Percentiles rank a stretch among this genome's conserved stretches.
Evolutionary conservation across 2,329 filamentous ascomycete genomes (phyloP).

Genomic region (Trichoderma sp.): DNA sequence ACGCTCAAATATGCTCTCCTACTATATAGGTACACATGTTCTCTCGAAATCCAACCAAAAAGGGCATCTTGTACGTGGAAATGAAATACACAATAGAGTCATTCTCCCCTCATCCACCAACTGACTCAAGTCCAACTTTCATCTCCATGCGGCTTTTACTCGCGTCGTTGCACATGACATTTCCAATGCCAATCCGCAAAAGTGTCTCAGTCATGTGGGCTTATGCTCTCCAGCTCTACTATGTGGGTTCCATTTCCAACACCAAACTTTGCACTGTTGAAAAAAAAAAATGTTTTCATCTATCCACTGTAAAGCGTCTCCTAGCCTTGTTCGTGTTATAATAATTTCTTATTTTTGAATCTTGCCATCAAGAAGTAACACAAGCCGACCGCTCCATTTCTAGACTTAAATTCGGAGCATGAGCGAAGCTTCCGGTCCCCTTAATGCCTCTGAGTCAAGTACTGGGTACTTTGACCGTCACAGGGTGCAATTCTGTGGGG

Average conservation of each 20-base stretch:
- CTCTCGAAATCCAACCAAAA: not conserved
- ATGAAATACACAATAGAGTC: not conserved
- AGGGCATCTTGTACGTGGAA: not conserved
- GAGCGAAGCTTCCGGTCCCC: not conserved
- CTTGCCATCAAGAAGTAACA: not conserved
- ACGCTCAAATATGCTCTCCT: not conserved
- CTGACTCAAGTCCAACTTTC: not conserved
- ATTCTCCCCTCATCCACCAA: not conserved
- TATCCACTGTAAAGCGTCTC: not conserved
- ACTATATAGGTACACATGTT: not conserved
- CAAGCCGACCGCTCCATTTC: not conserved
- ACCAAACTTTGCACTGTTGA: not conserved
- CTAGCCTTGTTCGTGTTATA: not conserved
- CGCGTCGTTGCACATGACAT: not conserved
- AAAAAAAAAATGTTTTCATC: not conserved
- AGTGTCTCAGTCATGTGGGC: not conserved
- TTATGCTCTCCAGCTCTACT: not conserved
- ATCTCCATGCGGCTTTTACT: not conserved
- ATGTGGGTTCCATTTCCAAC: not conserved
- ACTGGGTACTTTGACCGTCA: not conserved
- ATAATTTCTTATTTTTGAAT: not conserved
- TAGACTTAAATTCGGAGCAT: not conserved
- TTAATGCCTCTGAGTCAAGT: not conserved
- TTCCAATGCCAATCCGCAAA: not conserved
- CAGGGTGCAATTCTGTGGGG: not conserved